Base-by-base conservation (phyloP, 306 rosid genomes). In the Prinsepia uniflora region DNA sequence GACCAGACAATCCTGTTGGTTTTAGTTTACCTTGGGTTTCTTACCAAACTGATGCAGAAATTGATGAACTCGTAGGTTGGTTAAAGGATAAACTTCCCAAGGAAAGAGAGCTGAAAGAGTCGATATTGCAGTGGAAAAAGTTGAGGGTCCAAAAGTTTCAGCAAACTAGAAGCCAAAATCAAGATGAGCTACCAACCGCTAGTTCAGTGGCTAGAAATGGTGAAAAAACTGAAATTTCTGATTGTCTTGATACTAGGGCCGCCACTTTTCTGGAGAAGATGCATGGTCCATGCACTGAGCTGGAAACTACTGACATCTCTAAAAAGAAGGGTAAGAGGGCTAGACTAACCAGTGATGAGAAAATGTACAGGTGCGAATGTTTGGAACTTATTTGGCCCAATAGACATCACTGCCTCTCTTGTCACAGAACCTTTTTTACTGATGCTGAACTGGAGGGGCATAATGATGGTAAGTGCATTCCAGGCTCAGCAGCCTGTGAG, bases 331-430 rank as follows among this genome's bases (percentile, higher is more conserved):
- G 72, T 58, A 85, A 81, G 71, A 81, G 59, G 83, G 60, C 85
- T 41, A 83, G 84, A 47, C 20, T 81, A 72, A 57, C 79, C 66
- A 72, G 81, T 81, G 92, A 83, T 73, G 91, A 87, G 36, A 89
- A 86, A 72, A 73, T 89, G 88, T 83, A 69, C 77, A 87, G 97
- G 75, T 95, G 99, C 45, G 88, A 82, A 76, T 95, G 99, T 84
- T 83, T 95, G 70, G 97, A 95, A 79, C 90, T 88, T 73, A 69
- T 89, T 64, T 95, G 90, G 92, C 86, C 96, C 66, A 79, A 81
- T 77, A 86, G 97, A 79, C 76, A 73, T 46, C 99, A 91, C 79
- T 95, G 99, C 83, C 77, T 83, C 70, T 89, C 80, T 81, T 95
- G 99, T 78, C 99, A 95, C 84, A 86, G 67, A 82, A 87, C 91